Evolutionary conservation across 345 rosid genomes (phyloP).

Genomic region (Hibiscus trionum): DNA sequence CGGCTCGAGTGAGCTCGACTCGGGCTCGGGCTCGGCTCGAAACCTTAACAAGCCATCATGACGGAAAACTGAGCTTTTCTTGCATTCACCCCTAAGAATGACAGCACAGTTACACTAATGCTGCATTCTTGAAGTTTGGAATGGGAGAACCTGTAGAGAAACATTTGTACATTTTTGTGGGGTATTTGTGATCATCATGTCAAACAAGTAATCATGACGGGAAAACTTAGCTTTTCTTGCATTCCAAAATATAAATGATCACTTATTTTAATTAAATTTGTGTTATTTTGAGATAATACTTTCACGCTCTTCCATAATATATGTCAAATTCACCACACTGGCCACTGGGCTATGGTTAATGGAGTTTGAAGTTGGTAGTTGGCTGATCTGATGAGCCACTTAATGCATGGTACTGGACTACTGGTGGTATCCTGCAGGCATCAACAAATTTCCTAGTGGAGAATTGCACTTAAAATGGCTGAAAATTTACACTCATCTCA

Average conservation of each 20-base stretch:
- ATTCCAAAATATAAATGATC: background rate
- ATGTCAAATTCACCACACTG: too few species aligned
- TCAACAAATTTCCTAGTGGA: background rate
- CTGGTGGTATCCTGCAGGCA: too few species aligned
- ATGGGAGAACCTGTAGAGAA: background rate
- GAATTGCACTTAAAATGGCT: too few species aligned
- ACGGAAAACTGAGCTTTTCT: too few species aligned
- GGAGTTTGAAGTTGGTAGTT: background rate
- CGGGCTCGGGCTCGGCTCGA: too few species aligned
- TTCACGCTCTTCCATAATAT: too few species aligned
- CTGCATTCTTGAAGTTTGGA: slow-evolving; percentile 4
- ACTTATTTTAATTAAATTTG: slow-evolving; percentile 6
- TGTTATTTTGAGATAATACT: background rate
- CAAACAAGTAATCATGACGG: background rate
- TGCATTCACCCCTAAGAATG: background rate
- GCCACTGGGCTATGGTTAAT: background rate
- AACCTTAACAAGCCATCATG: too few species aligned
- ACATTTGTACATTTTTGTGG: slow-evolving; percentile 18
- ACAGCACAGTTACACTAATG: background rate
- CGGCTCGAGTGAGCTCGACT: too few species aligned
- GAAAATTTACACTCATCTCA: too few species aligned
- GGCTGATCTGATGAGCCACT: slow-evolving; percentile 6
- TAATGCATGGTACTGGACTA: background rate
- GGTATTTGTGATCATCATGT: slow-evolving; percentile 24
- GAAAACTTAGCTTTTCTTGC: background rate